A percentile compares a stretch with the other conserved stretches of the same genome.
Conservation (phyloP, 1,139 yeast species). For the Suhomyces panamericanus region DNA sequence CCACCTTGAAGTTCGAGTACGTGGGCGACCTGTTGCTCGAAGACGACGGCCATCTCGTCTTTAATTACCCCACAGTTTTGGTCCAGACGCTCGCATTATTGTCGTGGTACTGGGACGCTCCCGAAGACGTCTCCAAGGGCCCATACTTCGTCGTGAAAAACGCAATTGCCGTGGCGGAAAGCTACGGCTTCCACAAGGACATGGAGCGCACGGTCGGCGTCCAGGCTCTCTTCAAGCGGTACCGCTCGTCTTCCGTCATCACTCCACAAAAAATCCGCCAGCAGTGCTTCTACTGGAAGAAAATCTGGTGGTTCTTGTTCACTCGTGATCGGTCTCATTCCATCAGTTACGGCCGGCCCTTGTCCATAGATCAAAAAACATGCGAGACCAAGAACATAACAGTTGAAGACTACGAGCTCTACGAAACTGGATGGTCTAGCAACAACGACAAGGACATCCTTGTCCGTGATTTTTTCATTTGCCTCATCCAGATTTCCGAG, state of each 20-base stretch:
- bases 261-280: conserved; percentile 8
- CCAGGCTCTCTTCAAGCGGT: not conserved
- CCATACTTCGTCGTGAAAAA: conserved; percentile 8
- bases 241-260: not conserved
- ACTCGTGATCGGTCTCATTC: conserved; percentile 15
- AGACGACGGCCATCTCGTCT: conserved; percentile 16
- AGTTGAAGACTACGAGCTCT: conserved; percentile 12
- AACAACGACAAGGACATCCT: conserved; percentile 8
- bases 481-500: conserved; percentile 12
- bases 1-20: conserved; percentile 15
- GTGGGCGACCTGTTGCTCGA: conserved; percentile 13
- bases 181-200: conserved; percentile 15
- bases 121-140: conserved; percentile 15
- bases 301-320: conserved; percentile 19
- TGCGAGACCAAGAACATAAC: conserved; percentile 9
- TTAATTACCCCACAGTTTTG: conserved; percentile 16
- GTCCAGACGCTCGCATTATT: conserved; percentile 14
- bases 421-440: conserved; percentile 11
- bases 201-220: conserved; percentile 7
- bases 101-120: conserved; percentile 19
- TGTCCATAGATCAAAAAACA: conserved; percentile 8
- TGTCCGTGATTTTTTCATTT: conserved; percentile 12
- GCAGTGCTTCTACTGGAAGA: conserved; percentile 12
- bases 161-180: conserved; percentile 14
- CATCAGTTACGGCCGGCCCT: conserved; percentile 17